Base-by-base conservation (phyloP, 805 yeast genomes). In the Ogataea haglerorum region DNA sequence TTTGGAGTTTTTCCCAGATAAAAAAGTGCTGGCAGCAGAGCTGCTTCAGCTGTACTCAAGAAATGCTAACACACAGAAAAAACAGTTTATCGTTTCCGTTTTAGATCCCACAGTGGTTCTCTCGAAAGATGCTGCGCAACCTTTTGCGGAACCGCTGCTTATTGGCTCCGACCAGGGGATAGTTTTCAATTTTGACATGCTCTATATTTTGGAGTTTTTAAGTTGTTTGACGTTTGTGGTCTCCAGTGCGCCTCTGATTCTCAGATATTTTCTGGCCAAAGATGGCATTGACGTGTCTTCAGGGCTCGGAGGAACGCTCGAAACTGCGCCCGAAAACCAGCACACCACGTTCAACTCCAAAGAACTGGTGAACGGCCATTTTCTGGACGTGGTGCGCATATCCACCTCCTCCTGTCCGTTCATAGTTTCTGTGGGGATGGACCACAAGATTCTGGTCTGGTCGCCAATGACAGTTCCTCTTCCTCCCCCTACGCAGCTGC, bases 391-490 rank as follows among this genome's bases (percentile, higher is more conserved):
- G 4, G 69, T 82, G 24, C 72, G 71, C 42, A 64, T 84, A 9
- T 63, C 70, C n/a, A 73, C 87, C 0, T 80, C 85, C 10, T 65
- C 75, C 10, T 70, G 78, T 38, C 79, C 87, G 3, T 81, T 84
- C 51, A 69, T 85, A 17, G 78, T 85, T 0, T 72, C 85, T 1
- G 73, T 83, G 19, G 91, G 90, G 4, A 64, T 87, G 54, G 95
- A 86, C 52, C 89, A 83, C 50, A 75, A 72, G 44, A 70, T 86
- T 4, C 58, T 78, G 23, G 76, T 85, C 9, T 86, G 95, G 95
- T 81, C 85, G 0, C 89, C 89, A 3, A 56, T 80, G 40, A 60
- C 68, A 1, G 60, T 56, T 15, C 85, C 70, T 29, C 58, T 63
- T 36, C 81, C 72, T 37, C 45, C 53, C 17, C 80, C 78, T 6